Percentiles rank a stretch among this genome's conserved stretches.
Conservation (phyloP, 2,329 filamentous ascomycete genomes). For the Emmonsia crescens region DNA sequence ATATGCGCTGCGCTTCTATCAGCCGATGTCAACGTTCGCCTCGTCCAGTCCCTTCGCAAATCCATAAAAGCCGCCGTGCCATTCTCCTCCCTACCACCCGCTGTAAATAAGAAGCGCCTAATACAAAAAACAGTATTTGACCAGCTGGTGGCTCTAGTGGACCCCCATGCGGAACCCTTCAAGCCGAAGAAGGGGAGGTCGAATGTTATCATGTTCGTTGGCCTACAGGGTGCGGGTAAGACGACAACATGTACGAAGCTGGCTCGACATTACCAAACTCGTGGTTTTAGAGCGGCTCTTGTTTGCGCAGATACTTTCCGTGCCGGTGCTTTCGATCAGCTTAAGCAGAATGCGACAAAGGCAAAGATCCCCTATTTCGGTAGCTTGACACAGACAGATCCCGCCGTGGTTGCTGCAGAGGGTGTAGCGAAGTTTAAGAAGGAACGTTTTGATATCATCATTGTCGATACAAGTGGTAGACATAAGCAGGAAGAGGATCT, state of each 20-base stretch:
- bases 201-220: slow-evolving; percentile 99
- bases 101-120: slow-evolving; percentile 94
- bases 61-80: slow-evolving; percentile 86
- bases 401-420: slow-evolving; percentile 82
- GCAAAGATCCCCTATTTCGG: slow-evolving; percentile 99
- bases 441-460: slow-evolving; percentile 95
- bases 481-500: slow-evolving; percentile 91
- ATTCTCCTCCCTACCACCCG: slow-evolving; percentile 82
- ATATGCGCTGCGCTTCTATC: slow-evolving; percentile 92
- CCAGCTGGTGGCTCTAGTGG: slow-evolving; percentile 87
- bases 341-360: slow-evolving; percentile 98
- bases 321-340: slow-evolving; percentile 93
- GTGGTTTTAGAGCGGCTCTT: slow-evolving; percentile 84
- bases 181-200: slow-evolving; percentile 92
- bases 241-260: slow-evolving; percentile 98
- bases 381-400: slow-evolving; percentile 90
- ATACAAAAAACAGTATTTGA: slow-evolving; percentile 98
- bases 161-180: slow-evolving; percentile 90
- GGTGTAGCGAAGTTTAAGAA: slow-evolving; percentile 99
- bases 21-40: slow-evolving; percentile 92
- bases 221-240: slow-evolving; percentile 93
- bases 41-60: slow-evolving; percentile 82
- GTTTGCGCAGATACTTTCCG: slow-evolving; percentile 98
- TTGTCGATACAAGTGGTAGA: slow-evolving; percentile 91
- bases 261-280: slow-evolving; percentile 83